Conservation (phyloP, 768 basidiomycete genomes). For the Trametes maxima region DNA sequence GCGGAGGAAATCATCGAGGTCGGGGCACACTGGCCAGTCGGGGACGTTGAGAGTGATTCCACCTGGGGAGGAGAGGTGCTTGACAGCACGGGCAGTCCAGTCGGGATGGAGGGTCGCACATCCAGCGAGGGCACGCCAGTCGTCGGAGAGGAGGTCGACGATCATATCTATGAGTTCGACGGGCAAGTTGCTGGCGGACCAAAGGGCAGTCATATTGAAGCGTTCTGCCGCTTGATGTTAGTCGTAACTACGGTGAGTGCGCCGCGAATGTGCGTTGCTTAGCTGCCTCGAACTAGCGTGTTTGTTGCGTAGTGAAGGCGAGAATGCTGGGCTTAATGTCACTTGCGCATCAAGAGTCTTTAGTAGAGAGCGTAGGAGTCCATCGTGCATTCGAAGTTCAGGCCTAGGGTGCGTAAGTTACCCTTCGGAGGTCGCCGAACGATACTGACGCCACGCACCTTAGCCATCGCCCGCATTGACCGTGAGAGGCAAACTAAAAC, state of each 20-base stretch:
- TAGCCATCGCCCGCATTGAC: slow-evolving; percentile 90
- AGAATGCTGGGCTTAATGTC: slow-evolving; percentile 83
- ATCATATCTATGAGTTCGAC: background rate
- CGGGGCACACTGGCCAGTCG: background rate
- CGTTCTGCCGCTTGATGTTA: too few relatives aligned
- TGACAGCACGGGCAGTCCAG: background rate
- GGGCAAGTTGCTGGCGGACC: background rate
- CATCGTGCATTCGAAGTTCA: slow-evolving; percentile 89
- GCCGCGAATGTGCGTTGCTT: too few relatives aligned
- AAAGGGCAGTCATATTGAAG: too few relatives aligned
- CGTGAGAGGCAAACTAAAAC: slow-evolving; percentile 76
- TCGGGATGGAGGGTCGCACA: background rate
- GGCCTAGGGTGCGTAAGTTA: slow-evolving; percentile 44
- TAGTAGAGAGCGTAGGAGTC: slow-evolving; percentile 83
- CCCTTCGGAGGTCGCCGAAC: too few relatives aligned
- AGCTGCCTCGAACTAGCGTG: background rate
- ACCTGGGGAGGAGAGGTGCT: background rate
- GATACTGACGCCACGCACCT: background rate
- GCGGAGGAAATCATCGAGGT: background rate
- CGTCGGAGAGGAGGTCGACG: background rate
- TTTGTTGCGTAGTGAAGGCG: slow-evolving; percentile 60
- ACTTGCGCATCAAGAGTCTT: slow-evolving; percentile 78
- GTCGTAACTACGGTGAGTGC: too few relatives aligned
- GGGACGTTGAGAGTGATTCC: background rate
- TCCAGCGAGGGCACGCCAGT: background rate